phyloP scores from a whole-genome alignment of 164 flowering plant species.

The Platanus orientalis region DNA sequence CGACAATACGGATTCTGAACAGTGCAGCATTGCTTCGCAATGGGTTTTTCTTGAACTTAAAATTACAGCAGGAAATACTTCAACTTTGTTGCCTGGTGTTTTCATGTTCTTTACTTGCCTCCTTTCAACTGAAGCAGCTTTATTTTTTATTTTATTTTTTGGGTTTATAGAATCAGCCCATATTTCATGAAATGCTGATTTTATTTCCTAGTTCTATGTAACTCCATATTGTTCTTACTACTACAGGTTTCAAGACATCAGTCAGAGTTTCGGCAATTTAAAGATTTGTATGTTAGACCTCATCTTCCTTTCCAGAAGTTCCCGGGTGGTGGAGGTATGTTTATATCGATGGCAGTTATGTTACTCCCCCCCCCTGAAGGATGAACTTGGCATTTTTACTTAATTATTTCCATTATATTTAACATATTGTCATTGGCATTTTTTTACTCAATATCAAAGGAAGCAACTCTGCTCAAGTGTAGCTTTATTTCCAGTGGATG shows the following conservation, averaged over 20 bases:
- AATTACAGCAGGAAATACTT: neutral
- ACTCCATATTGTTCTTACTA: too few species aligned
- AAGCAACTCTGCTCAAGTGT: too few species aligned
- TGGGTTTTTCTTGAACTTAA: neutral
- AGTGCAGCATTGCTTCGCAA: neutral
- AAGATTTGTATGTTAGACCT: slow-evolving; percentile 24
- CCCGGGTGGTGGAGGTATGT: slow-evolving; percentile 40
- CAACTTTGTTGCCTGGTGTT: neutral
- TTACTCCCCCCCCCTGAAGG: too few species aligned
- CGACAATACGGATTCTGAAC: neutral
- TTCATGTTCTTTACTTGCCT: neutral
- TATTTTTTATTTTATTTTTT: neutral
- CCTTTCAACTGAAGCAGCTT: neutral
- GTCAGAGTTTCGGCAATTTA: slow-evolving; percentile 32
- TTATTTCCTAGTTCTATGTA: too few species aligned
- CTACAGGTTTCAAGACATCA: slow-evolving; percentile 41
- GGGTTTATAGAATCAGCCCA: neutral
- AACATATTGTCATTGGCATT: too few species aligned
- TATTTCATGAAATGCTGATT: too few species aligned
- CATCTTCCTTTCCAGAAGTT: slow-evolving; percentile 21
- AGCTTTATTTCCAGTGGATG: too few species aligned
- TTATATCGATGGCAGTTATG: neutral
- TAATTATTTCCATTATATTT: too few species aligned
- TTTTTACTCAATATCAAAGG: too few species aligned
- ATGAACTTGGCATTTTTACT: too few species aligned